These are phyloP conservation scores for Podaxis sp. DNA, from an alignment of 768 basidiomycete genomes.

Conservation along the genomic window DNA sequence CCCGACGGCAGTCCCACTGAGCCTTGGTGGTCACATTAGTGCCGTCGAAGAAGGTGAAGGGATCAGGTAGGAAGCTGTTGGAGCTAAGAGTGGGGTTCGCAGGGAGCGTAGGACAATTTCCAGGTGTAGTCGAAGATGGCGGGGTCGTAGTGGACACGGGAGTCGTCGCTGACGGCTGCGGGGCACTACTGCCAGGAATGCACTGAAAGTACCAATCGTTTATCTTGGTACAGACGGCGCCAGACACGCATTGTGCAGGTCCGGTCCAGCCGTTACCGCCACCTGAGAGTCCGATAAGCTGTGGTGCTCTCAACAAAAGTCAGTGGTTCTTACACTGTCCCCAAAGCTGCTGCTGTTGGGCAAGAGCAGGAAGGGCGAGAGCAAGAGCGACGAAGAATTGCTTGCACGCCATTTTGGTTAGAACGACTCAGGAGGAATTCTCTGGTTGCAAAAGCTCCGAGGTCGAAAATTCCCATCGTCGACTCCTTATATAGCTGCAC, in stretches of 20 bases:
- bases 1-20: constrained; percentile 48
- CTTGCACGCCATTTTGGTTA: constrained; percentile 20
- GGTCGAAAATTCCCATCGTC: background rate
- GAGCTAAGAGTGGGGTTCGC: constrained; percentile 25
- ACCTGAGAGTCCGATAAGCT: constrained; percentile 18
- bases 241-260: constrained; percentile 29
- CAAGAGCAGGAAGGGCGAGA: constrained; percentile 22
- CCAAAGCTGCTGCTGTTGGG: constrained; percentile 22
- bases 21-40: constrained; percentile 35
- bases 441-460: background rate
- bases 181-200: constrained; percentile 18
- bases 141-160: constrained; percentile 16
- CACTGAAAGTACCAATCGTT: constrained; percentile 35
- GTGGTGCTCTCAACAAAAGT: background rate
- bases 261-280: constrained; percentile 35
- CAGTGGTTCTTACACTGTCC: constrained; percentile 23
- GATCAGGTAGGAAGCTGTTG: constrained; percentile 45
- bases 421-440: background rate
- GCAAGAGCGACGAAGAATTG: constrained; percentile 20
- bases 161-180: constrained; percentile 11
- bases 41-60: constrained; percentile 49
- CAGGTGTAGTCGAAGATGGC: constrained; percentile 17
- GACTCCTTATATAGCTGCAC: background rate
- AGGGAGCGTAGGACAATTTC: constrained; percentile 25
- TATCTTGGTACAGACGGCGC: constrained; percentile 23